Evolutionary conservation across 2,329 filamentous ascomycete species (phyloP), one percentile per base, ranked within the genome.

Genomic region (Xenoacremonium recifei): DNA sequence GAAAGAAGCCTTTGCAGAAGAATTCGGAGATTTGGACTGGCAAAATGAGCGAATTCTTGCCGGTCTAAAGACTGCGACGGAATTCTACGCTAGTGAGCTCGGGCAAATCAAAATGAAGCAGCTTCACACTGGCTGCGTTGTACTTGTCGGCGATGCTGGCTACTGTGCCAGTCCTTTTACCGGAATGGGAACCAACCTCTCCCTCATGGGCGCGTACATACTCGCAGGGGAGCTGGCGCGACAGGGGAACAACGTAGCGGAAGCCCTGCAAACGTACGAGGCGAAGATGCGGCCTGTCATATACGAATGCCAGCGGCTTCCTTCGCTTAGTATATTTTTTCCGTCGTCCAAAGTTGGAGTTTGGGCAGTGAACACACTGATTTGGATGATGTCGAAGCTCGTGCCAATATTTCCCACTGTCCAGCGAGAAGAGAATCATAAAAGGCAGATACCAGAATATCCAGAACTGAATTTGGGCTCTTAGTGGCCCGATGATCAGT

Each of bases 71-170:
- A 35, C 35, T 12, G 48, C 60, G 4, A 52, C 62, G 12, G 66
- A 76, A 49, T 72, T 73, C 39, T 75, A 75, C 53, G 62, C 58
- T 42, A 57, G 69, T 32, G 54, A 65, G 3, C 50, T 71, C 15
- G 69, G 59, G 0, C 67, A 71, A 20, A 65, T 80, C 12, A 63
- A 61, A 20, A 50, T 71, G 44, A 46, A 63, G 9, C 36, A 35
- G 3, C 59, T 53, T 54, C 50, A 44, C 12, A 54, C 48, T 21
- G 67, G 69, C 1, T 67, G 73, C 0, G 66, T 73, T 13, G 64
- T 67, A 0, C 60, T 75, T 2, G 39, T 77, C 1, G 75, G 73
- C 3, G 75, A 80, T 44, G 70, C 76, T n/a, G 73, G 59, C 3
- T 68, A 68, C 47, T 69, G 66, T 29, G 67, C 71, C 1, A 67